Evolutionary conservation across 495 filamentous ascomycete species (phyloP), one percentile per base, ranked within the genome.

Genomic region (Rostrohypoxylon terebratum): DNA sequence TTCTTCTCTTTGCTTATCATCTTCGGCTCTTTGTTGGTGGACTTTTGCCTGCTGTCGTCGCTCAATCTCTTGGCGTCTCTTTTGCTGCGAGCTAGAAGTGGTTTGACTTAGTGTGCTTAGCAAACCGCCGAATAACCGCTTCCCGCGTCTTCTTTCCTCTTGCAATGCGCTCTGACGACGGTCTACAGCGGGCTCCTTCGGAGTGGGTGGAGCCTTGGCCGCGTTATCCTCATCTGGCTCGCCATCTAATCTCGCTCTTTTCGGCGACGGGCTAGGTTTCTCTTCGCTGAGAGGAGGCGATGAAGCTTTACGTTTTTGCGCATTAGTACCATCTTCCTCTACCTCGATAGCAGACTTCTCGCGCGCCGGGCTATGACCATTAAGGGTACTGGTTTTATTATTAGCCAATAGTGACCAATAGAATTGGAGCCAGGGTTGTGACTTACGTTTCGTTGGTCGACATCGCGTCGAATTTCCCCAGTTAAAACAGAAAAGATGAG

Each of bases 61-160:
- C 81, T 98, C 94, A 76, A 97, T 95, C 77, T 99, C 95, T 66
- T 88, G 89, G 59, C 95, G 88, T 72, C 90, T 90, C 80, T 89
- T 92, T 74, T 93, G 90, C 75, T 86, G 84, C 33, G 82, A 78
- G 74, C 78, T 85, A 42, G 92, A 88, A 73, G 88, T 84, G 51
- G 87, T 92, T 84, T 96, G 92, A 78, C 92, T 95, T 66, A 98
- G 88, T 59, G 94, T 95, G 78, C 91, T 93, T 72, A 97, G 83
- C 73, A 97, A 81, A 58, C 90, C 93, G 59, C 96, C 96, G 82
- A 98, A 97, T 75, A 99, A 86, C 59, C 96, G 87, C 83, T 93
- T 91, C 47, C 93, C 94, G 11, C 96, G 92, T 75, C 91, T 92
- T 78, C 91, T 93, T 76, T 98, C 94, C 68, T 97, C 93, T 63